phyloP scores from a whole-genome alignment of 208 protist species.

The Leishmania turanica region DNA sequence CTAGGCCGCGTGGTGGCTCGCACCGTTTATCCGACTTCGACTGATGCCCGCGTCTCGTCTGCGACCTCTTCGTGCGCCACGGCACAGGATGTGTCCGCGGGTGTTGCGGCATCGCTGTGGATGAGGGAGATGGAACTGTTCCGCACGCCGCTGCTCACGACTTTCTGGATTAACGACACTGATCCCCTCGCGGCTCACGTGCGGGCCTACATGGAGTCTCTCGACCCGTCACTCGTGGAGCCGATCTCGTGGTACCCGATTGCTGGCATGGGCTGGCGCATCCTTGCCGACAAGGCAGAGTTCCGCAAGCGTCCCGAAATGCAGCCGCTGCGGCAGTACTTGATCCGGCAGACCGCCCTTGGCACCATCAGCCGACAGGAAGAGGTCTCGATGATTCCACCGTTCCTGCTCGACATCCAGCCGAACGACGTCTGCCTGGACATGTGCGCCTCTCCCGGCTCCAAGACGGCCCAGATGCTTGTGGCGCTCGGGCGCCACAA shows the following conservation, averaged over 20 bases:
- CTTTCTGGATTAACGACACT: constrained; percentile 88
- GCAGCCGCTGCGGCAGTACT: constrained; percentile 67
- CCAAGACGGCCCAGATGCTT: constrained; percentile 91
- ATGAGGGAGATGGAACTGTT: constrained; percentile 67
- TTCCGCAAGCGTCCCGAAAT: constrained; percentile 79
- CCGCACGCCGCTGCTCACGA: constrained; percentile 69
- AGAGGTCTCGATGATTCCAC: constrained; percentile 85
- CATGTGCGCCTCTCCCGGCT: constrained; percentile 92
- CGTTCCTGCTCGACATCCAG: constrained; percentile 85
- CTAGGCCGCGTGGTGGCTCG: constrained; percentile 37
- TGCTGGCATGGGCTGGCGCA: constrained; percentile 76
- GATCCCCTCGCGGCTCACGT: constrained; percentile 69
- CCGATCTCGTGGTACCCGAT: constrained; percentile 88
- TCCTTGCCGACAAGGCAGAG: constrained; percentile 76
- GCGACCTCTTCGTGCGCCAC: background rate
- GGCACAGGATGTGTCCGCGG: background rate
- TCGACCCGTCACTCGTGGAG: constrained; percentile 55
- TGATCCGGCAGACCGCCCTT: constrained; percentile 81
- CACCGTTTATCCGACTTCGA: constrained; percentile 14
- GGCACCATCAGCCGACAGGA: constrained; percentile 89
- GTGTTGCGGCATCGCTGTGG: constrained; percentile 38
- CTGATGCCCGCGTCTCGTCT: background rate
- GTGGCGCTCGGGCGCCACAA: constrained; percentile 82
- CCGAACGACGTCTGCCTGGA: constrained; percentile 82
- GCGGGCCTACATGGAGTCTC: constrained; percentile 50